A percentile compares a stretch with the other conserved stretches of the same genome.
Evolutionary conservation across 1,139 yeast genomes (phyloP).

Genomic region (Protomyces arabidopsidicola): DNA sequence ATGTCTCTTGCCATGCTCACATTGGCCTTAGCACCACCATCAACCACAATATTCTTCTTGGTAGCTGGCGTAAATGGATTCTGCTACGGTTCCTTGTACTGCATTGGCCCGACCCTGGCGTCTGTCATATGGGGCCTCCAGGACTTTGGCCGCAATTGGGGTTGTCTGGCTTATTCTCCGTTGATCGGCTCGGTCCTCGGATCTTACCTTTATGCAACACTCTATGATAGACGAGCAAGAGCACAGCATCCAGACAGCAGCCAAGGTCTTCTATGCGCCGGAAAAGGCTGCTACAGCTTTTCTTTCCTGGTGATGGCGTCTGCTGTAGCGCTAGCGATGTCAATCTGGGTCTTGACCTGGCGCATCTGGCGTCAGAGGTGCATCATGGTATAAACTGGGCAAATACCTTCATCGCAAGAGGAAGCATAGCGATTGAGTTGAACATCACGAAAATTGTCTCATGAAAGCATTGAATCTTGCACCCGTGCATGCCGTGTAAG

Average conservation of each 20-base stretch:
- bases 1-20: slow-evolving; percentile 3
- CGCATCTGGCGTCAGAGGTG: slow-evolving; percentile 9
- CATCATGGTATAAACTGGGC: neutral
- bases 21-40: neutral
- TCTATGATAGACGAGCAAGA: slow-evolving; percentile 8
- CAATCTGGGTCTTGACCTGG: slow-evolving; percentile 7
- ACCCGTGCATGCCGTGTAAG: too few relatives aligned
- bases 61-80: slow-evolving; percentile 13
- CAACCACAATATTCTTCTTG: neutral
- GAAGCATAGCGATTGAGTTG: neutral
- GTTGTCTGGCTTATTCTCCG: slow-evolving; percentile 16
- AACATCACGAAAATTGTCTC: neutral
- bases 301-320: neutral
- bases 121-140: slow-evolving; percentile 20
- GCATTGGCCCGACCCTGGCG: slow-evolving; percentile 17
- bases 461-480: too few relatives aligned
- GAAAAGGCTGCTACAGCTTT: neutral
- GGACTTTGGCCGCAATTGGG: slow-evolving; percentile 23
- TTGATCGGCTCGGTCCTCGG: slow-evolving; percentile 20
- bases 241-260: neutral
- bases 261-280: neutral
- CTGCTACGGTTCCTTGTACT: slow-evolving; percentile 13
- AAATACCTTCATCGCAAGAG: neutral
- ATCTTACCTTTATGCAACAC: slow-evolving; percentile 12
- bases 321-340: neutral